Percentiles rank a stretch among this genome's conserved stretches.
Evolutionary conservation across 768 basidiomycete species (phyloP).

Genomic region (Collybiopsis confluens): DNA sequence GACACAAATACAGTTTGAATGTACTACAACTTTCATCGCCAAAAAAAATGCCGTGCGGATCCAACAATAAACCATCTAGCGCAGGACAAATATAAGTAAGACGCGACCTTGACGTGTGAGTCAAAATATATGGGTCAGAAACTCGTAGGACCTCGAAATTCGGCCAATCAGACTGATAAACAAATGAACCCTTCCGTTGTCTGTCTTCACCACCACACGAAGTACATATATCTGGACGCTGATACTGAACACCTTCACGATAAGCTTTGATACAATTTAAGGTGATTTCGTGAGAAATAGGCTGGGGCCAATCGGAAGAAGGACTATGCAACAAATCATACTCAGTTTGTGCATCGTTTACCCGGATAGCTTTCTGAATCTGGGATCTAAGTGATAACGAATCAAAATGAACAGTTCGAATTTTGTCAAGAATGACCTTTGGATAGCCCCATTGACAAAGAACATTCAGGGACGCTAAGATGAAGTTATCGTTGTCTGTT

Average conservation of each 20-base stretch:
- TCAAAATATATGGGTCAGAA: neutral
- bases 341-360: too few species aligned
- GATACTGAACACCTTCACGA: too few species aligned
- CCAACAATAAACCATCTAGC: neutral
- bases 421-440: too few species aligned
- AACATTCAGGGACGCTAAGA: too few species aligned
- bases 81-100: neutral
- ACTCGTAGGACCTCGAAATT: neutral
- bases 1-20: neutral
- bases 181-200: neutral
- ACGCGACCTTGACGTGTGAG: neutral
- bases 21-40: neutral
- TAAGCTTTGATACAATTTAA: neutral
- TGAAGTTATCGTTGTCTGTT: too few species aligned
- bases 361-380: too few species aligned
- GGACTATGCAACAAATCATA: too few species aligned
- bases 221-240: too few species aligned
- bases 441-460: too few species aligned
- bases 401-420: too few species aligned
- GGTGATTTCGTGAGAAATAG: neutral
- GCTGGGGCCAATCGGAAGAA: neutral
- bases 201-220: neutral
- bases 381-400: too few species aligned
- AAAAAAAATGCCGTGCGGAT: neutral
- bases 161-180: neutral